Percentiles rank a stretch among this genome's conserved stretches.
These are phyloP conservation scores for Diaporthe capsici DNA, from an alignment of 2,329 filamentous ascomycete species.

Conservation along the genomic window DNA sequence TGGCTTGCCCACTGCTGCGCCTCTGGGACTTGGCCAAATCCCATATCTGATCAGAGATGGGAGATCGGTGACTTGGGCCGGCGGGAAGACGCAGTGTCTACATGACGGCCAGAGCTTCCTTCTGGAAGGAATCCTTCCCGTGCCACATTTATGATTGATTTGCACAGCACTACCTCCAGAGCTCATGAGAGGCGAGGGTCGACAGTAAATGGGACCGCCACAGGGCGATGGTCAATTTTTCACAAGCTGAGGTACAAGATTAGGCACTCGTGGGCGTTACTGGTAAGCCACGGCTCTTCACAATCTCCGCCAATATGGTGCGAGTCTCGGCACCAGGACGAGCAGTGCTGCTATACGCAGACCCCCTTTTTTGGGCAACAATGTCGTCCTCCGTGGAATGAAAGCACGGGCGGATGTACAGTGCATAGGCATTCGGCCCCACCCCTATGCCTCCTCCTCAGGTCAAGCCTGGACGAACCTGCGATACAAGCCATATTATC, in stretches of 20 bases:
- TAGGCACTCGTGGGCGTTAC: neutral
- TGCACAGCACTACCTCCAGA: neutral
- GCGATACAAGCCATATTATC: slow-evolving; percentile 5
- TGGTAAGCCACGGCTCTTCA: neutral
- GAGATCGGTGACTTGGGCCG: slow-evolving; percentile 20
- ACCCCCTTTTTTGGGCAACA: neutral
- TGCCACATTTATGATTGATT: neutral
- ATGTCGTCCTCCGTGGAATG: neutral
- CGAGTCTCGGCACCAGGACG: neutral
- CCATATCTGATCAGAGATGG: slow-evolving; percentile 5
- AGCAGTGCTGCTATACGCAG: slow-evolving; percentile 17
- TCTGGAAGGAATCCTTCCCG: slow-evolving; percentile 24
- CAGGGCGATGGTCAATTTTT: neutral
- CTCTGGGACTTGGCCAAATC: neutral
- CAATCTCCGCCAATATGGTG: neutral
- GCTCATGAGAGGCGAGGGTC: neutral
- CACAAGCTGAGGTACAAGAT: neutral
- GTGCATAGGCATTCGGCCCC: slow-evolving; percentile 16
- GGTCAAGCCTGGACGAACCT: slow-evolving; percentile 30
- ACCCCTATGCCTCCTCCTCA: slow-evolving; percentile 8
- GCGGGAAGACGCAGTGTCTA: slow-evolving; percentile 15
- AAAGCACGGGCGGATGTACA: slow-evolving; percentile 17
- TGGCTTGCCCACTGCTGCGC: slow-evolving; percentile 5
- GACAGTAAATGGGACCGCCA: neutral
- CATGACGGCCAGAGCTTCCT: slow-evolving; percentile 35